Evolutionary conservation across 2,329 filamentous ascomycete genomes (phyloP), one percentile per base, ranked within the genome.

Genomic region (Aspergillus quadricinctus): DNA sequence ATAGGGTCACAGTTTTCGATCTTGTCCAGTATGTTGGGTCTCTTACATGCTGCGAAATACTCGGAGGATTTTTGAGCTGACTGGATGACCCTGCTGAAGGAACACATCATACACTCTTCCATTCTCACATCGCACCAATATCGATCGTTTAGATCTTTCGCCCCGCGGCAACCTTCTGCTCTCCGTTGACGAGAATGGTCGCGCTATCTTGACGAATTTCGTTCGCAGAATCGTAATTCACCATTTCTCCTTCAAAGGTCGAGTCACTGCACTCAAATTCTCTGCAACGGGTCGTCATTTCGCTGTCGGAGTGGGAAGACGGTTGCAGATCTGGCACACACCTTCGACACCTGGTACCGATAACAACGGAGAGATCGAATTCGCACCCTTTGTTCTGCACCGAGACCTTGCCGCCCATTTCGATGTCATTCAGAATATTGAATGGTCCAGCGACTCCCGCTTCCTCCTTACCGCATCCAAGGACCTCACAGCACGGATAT

Each of bases 381-480:
- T 97, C 75, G 92, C 94, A 21, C 94, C 94, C 0, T 99, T 99
- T 67, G 87, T 97, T 49, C 83, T 89, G 63, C 90, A 97, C 76
- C 86, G 92, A 63, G 88, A 88, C 52, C 91, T 96, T 66, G 87
- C 86, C 1, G 91, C 90, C 0, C 94, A 99, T 73, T 96, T 94
- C 66, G 94, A 97, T 72, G 83, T 83, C 17, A 88, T 97, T 11
- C 85, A 87, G 61, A 88, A 87, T 71, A 89, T 99, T 54, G 88
- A 96, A 70, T 99, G 95, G 94, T 97, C 94, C 8, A 88, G 86
- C 72, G 95, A 99, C 76, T 97, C 93, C 11, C 83, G 94, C 27
- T 99, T 99, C 79, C 93, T 99, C 73, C 81, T 99, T 53, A 96
- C 88, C 59, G 84, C 93, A 3, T 93, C 92, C 19, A 97, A 92